These are phyloP conservation scores for Tinospora cordifolia DNA, from an alignment of 164 flowering plant genomes.

Conservation along the genomic window DNA sequence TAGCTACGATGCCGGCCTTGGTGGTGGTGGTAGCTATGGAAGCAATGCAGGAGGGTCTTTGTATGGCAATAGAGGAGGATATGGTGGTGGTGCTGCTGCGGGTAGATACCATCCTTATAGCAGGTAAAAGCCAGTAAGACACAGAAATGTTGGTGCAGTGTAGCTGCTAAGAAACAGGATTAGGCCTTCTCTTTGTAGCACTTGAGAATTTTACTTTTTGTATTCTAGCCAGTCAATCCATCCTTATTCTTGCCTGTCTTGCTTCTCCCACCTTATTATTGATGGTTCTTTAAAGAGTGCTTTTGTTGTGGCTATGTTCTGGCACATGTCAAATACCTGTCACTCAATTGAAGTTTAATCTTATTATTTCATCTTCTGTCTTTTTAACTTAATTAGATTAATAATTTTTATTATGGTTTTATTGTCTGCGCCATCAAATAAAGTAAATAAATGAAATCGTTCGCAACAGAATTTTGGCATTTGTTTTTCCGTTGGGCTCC, in stretches of 20 bases:
- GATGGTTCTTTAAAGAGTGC: neutral
- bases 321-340: neutral
- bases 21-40: constrained; percentile 45
- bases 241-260: neutral
- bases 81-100: constrained; percentile 34
- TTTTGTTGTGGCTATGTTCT: neutral
- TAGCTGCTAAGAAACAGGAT: neutral
- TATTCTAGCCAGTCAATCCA: neutral
- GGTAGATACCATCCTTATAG: constrained; percentile 65
- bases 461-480: no score
- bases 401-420: no score
- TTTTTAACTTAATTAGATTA: neutral
- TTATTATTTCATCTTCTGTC: neutral
- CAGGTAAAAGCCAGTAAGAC: constrained; percentile 25
- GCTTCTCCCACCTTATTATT: neutral
- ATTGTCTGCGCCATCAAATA: no score
- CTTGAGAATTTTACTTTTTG: neutral
- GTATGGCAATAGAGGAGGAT: constrained; percentile 50
- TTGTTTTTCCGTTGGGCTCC: no score
- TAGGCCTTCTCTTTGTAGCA: constrained; percentile 12
- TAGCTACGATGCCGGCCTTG: constrained; percentile 24
- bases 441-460: no score
- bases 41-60: constrained; percentile 37
- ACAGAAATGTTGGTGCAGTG: neutral
- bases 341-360: neutral